These are phyloP conservation scores for Amaranthus hypochondriacus DNA, from an alignment of 148 eudicot species.

Conservation along the genomic window DNA sequence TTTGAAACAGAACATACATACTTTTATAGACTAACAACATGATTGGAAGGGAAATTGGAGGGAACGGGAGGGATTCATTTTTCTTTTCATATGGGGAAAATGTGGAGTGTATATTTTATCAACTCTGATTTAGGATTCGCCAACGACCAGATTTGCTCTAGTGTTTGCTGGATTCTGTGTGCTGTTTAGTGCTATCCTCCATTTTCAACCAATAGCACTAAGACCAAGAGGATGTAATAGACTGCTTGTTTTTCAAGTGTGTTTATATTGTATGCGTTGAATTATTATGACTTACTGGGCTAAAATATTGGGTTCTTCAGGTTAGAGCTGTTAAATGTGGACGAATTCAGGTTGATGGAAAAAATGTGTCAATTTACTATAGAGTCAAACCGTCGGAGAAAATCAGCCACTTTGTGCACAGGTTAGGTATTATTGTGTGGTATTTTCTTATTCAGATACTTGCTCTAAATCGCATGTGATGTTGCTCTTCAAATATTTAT, in stretches of 20 bases:
- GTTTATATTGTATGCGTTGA: background rate
- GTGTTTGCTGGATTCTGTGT: too few species aligned
- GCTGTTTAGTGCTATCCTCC: too few species aligned
- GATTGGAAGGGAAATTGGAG: too few species aligned
- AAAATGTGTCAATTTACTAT: constrained; percentile 57
- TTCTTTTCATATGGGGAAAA: too few species aligned
- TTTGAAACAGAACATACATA: too few species aligned
- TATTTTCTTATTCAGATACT: constrained; percentile 2
- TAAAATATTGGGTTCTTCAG: constrained; percentile 35
- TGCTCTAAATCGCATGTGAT: background rate
- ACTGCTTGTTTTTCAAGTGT: background rate
- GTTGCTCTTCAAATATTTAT: background rate
- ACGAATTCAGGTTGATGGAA: constrained; percentile 92
- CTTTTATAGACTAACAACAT: too few species aligned
- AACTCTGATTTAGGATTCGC: too few species aligned
- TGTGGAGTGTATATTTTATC: too few species aligned
- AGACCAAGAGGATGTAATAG: too few species aligned
- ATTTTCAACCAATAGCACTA: too few species aligned
- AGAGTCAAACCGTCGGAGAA: constrained; percentile 77
- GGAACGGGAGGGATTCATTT: too few species aligned
- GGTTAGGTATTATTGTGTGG: constrained; percentile 32
- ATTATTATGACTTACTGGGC: constrained; percentile 3
- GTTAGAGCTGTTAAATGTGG: constrained; percentile 86
- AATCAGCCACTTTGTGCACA: constrained; percentile 94
- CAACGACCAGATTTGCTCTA: too few species aligned